These are phyloP conservation scores for Nakaseomyces kungkrabaensis DNA, from an alignment of 1,139 yeast species.

Conservation along the genomic window DNA sequence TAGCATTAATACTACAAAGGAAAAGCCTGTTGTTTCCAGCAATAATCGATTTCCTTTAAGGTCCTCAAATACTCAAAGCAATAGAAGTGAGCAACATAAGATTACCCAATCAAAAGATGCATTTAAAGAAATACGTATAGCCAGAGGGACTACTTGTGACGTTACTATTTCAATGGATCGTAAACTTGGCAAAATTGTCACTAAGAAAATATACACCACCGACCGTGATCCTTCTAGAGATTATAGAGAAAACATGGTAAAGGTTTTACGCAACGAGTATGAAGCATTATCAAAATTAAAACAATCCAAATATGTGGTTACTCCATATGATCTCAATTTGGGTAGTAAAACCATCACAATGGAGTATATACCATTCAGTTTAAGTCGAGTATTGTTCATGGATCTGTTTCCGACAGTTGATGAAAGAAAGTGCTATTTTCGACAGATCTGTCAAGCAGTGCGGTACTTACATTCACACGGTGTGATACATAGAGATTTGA, in stretches of 20 bases:
- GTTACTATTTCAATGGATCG: neutral
- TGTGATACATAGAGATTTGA: slow-evolving; percentile 8
- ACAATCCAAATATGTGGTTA: slow-evolving; percentile 3
- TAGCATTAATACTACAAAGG: neutral
- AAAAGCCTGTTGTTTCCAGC: neutral
- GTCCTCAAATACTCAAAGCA: neutral
- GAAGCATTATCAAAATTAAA: neutral
- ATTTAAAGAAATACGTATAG: neutral
- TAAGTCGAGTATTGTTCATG: slow-evolving; percentile 4
- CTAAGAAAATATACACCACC: neutral
- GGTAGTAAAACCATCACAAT: slow-evolving; percentile 3
- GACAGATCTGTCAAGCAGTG: slow-evolving; percentile 6
- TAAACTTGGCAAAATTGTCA: neutral
- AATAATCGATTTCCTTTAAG: neutral
- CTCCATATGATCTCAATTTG: slow-evolving; percentile 2
- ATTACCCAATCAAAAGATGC: neutral
- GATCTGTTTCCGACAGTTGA: slow-evolving; percentile 4
- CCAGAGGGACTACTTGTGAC: neutral
- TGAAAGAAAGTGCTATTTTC: slow-evolving; percentile 6
- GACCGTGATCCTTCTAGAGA: slow-evolving; percentile 2
- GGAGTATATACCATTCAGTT: slow-evolving; percentile 4
- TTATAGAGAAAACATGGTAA: neutral
- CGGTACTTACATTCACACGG: slow-evolving; percentile 5
- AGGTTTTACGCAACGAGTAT: neutral
- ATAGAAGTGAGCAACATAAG: neutral